Evolutionary conservation across 2,329 filamentous ascomycete species (phyloP).

Genomic region (Colletotrichum tabaci): DNA sequence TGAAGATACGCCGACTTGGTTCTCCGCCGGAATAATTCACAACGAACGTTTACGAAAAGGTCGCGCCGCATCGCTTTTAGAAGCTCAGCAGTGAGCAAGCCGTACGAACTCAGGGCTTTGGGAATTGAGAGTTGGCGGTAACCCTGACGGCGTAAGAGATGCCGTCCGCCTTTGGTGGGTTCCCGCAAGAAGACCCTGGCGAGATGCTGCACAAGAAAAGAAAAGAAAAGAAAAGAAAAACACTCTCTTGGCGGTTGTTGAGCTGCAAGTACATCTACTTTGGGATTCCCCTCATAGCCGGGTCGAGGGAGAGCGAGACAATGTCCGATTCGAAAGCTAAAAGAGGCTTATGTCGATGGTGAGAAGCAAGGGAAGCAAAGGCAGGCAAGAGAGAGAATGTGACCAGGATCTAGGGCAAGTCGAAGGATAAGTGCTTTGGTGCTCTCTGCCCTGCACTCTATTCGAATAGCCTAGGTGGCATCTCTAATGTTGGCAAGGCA

Average conservation of each 20-base stretch:
- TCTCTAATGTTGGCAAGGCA: conserved; percentile 10
- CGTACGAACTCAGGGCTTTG: not conserved
- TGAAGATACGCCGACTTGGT: not conserved
- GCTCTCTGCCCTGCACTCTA: conserved; percentile 1
- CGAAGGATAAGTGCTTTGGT: conserved; percentile 15
- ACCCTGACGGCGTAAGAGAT: not conserved
- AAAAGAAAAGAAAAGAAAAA: conserved; percentile 14
- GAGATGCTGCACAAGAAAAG: not conserved
- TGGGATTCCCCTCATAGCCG: not conserved
- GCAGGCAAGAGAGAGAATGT: not conserved
- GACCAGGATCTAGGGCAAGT: conserved; percentile 8
- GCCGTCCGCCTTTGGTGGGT: conserved; percentile 6
- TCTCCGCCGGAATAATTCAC: not conserved
- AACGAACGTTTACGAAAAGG: no score
- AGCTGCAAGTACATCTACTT: not conserved
- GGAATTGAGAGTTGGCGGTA: not conserved
- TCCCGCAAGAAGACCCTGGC: conserved; percentile 7
- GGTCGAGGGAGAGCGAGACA: conserved; percentile 32
- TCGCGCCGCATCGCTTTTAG: not conserved
- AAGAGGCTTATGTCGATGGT: conserved; percentile 26
- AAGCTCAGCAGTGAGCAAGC: not conserved
- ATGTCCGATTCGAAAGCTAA: conserved; percentile 4
- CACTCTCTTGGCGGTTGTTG: conserved; percentile 3
- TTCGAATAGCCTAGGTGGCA: not conserved
- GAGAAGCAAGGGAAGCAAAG: conserved; percentile 30